phyloP scores from a whole-genome alignment of 257 asterid genomes.

The Petunia secreta region DNA sequence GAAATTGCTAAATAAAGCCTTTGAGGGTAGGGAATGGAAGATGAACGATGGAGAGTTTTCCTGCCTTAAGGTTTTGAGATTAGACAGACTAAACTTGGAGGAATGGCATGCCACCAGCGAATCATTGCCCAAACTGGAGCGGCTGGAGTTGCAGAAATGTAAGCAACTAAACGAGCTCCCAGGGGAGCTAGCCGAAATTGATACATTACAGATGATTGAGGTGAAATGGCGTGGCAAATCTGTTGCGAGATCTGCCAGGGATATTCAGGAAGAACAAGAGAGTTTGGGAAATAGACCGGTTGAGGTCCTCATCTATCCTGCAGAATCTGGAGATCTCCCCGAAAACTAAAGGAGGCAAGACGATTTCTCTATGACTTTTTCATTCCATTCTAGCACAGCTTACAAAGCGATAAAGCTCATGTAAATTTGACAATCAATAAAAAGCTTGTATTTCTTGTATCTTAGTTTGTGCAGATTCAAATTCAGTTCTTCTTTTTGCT shows the following conservation, averaged over 20 bases:
- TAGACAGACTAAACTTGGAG: not conserved
- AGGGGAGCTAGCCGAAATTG: not conserved
- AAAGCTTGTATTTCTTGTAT: no score
- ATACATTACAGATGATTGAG: slow-evolving; percentile 1
- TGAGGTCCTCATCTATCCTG: not conserved
- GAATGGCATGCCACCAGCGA: slow-evolving; percentile 15
- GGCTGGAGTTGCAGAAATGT: slow-evolving; percentile 27
- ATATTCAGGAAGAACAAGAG: slow-evolving; percentile 13
- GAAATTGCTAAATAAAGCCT: not conserved
- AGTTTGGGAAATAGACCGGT: slow-evolving; percentile 21
- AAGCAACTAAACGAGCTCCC: slow-evolving; percentile 18
- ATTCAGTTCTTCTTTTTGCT: no score
- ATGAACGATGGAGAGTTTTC: not conserved
- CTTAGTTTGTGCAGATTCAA: no score
- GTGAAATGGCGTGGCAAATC: not conserved
- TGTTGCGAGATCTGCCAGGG: slow-evolving; percentile 5
- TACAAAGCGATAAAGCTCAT: no score
- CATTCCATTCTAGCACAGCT: no score
- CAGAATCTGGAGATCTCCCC: no score
- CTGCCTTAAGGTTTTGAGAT: slow-evolving; percentile 24
- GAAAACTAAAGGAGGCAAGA: no score
- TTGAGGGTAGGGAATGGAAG: slow-evolving; percentile 9
- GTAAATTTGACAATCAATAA: no score
- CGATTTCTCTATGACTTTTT: no score
- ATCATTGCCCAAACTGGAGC: slow-evolving; percentile 25